Evolutionary conservation across 352 stramenopile species (phyloP), one percentile per base, ranked within the genome.

Genomic region (Phytopythium cucurbitacearum): DNA sequence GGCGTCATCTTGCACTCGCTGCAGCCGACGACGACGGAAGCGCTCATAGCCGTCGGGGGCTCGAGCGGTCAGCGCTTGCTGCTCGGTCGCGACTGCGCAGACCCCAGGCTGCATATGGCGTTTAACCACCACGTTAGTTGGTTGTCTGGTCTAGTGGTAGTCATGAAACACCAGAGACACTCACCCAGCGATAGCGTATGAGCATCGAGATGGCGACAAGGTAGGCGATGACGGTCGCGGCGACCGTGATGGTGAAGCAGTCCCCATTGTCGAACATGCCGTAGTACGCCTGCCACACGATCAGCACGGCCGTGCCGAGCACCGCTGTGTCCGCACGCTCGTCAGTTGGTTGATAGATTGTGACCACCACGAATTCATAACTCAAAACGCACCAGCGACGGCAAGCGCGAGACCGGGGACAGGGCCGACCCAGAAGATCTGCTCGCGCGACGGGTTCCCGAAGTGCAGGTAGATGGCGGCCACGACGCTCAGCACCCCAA

Each of bases 131-230:
- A 11, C 13, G 41, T 57, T 12, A 45, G 39, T 51, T 35, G 36
- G 44, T 44, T 32, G 51, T 16, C 34, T 28, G 12, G 40, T 13
- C 16, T 21, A 11, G 40, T 7, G 2, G 35, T 0, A 13, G 34
- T 5, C 3, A 40, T 21, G 16, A 3, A 9, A 28, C 21, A 54
- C 5, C 28, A 10, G 5, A 43, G 39, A 15, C 10, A 66, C 74
- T 34, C 52, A 83, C 76, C 77, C 79, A 92, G 59, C 79, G 79
- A 79, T 80, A 92, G 13, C 77, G 76, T 15, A 89, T 76, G 33
- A 70, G 53, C 82, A 92, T 92, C 32, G 82, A 89, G 41, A 92
- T 69, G 8, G 77, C 69, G 45, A 73, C 62, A 11, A 71, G 57
- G 48, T 80, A 89, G n/a, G 77, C 77, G 51, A 89, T 85, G 34